Percentiles rank a stretch among this genome's conserved stretches.
Evolutionary conservation across 148 eudicot genomes (phyloP).

Genomic region (Rhododendron williamsianum): DNA sequence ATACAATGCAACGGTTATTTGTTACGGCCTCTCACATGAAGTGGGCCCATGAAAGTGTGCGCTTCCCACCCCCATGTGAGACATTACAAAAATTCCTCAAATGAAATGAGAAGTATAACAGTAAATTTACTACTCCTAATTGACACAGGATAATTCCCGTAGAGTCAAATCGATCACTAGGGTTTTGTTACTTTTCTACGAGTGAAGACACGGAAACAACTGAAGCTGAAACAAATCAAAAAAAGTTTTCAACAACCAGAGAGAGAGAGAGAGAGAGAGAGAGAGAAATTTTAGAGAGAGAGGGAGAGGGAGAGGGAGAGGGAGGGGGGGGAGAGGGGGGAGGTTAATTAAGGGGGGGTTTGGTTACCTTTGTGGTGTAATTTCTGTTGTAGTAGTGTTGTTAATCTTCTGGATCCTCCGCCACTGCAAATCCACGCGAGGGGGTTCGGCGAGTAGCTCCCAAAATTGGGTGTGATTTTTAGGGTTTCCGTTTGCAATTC

Average conservation of each 20-base stretch:
- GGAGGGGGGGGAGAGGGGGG: not conserved
- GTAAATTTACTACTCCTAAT: not conserved
- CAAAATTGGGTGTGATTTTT: slow-evolving; percentile 16
- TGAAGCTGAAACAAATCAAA: not conserved
- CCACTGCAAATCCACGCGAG: slow-evolving; percentile 54
- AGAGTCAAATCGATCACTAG: not conserved
- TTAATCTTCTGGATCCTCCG: not conserved
- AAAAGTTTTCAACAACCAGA: not conserved
- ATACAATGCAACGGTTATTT: no score
- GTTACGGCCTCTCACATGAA: no score
- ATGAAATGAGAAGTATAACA: no score
- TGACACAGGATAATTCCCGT: not conserved
- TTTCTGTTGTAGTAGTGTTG: not conserved
- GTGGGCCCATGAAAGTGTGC: no score
- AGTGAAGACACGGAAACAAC: not conserved
- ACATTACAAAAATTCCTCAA: no score
- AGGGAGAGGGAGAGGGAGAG: not conserved
- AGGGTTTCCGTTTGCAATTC: slow-evolving; percentile 20
- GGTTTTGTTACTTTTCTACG: not conserved
- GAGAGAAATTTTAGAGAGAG: not conserved
- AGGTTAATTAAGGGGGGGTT: not conserved
- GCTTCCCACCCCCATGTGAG: no score
- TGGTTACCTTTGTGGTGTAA: not conserved
- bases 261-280: not conserved
- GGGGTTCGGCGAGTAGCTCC: slow-evolving; percentile 45